A percentile compares a stretch with the other conserved stretches of the same genome.
These are phyloP conservation scores for Blakeslea trispora DNA, from an alignment of 371 early-diverging fungal genomes.

Conservation along the genomic window DNA sequence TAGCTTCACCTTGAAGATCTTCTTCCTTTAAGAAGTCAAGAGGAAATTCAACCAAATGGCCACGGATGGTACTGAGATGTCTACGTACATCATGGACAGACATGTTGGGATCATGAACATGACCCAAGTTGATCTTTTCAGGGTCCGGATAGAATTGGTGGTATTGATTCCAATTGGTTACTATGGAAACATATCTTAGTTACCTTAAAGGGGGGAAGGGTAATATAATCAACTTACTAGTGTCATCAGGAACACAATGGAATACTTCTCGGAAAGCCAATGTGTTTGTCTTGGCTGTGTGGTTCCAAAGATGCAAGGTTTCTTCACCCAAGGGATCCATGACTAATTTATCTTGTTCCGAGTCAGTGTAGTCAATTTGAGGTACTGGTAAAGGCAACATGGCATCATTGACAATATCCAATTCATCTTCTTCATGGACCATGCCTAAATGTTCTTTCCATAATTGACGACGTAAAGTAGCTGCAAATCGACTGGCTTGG, in stretches of 20 bases:
- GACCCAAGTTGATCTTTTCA: conserved; percentile 35
- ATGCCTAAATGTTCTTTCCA: conserved; percentile 89
- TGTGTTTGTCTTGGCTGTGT: conserved; percentile 63
- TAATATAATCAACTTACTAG: no score
- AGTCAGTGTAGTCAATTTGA: conserved; percentile 36
- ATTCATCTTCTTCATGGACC: conserved; percentile 43
- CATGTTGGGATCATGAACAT: conserved; percentile 42
- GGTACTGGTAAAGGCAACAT: conserved; percentile 55
- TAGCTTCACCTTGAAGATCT: conserved; percentile 41
- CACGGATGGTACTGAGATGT: conserved; percentile 49
- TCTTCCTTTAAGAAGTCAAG: conserved; percentile 66
- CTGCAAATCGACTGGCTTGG: conserved; percentile 68
- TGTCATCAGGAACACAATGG: conserved; percentile 77
- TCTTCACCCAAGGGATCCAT: conserved; percentile 66
- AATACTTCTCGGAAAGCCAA: conserved; percentile 69
- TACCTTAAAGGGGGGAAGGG: no score
- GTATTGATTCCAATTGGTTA: conserved; percentile 69
- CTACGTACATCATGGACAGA: conserved; percentile 38
- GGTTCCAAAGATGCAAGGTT: conserved; percentile 55
- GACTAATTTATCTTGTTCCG: conserved; percentile 40
- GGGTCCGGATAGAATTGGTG: conserved; percentile 57
- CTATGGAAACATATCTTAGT: no score
- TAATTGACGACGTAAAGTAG: conserved; percentile 71
- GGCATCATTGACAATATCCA: conserved; percentile 47
- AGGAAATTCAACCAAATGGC: conserved; percentile 78